Evolutionary conservation across 2,329 filamentous ascomycete species (phyloP).

Genomic region (Fusarium clavum): DNA sequence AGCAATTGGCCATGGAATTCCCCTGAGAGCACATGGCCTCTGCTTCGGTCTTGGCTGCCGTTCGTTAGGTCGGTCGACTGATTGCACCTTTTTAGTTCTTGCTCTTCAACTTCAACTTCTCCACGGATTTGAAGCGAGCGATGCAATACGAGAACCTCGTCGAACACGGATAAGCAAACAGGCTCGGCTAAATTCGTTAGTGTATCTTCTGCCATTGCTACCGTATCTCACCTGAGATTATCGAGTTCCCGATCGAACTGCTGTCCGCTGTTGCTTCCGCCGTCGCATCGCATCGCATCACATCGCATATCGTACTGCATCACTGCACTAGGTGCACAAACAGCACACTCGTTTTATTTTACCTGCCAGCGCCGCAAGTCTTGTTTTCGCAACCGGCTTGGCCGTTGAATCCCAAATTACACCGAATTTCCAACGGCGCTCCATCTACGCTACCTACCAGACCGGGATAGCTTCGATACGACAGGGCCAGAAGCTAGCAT

Average conservation of each 20-base stretch:
- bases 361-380: neutral
- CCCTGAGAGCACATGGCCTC: constrained; percentile 19
- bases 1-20: neutral
- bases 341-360: neutral
- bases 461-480: constrained; percentile 20
- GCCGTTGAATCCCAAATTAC: constrained; percentile 15
- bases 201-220: constrained; percentile 4
- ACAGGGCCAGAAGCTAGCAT: constrained; percentile 21
- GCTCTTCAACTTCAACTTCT: constrained; percentile 8
- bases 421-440: constrained; percentile 16
- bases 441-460: constrained; percentile 26
- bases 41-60: constrained; percentile 1
- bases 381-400: neutral
- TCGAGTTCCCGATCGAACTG: constrained; percentile 21
- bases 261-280: constrained; percentile 30
- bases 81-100: constrained; percentile 5
- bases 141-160: constrained; percentile 9
- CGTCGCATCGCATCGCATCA: constrained; percentile 18
- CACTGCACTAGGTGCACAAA: neutral
- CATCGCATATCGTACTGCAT: constrained; percentile 8
- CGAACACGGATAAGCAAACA: constrained; percentile 2
- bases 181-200: constrained; percentile 21
- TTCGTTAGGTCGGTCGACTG: constrained; percentile 7
- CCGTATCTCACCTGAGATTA: constrained; percentile 28
- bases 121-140: neutral